These are phyloP conservation scores for Seiridium cupressi DNA, from an alignment of 2,329 filamentous ascomycete genomes.

Conservation along the genomic window DNA sequence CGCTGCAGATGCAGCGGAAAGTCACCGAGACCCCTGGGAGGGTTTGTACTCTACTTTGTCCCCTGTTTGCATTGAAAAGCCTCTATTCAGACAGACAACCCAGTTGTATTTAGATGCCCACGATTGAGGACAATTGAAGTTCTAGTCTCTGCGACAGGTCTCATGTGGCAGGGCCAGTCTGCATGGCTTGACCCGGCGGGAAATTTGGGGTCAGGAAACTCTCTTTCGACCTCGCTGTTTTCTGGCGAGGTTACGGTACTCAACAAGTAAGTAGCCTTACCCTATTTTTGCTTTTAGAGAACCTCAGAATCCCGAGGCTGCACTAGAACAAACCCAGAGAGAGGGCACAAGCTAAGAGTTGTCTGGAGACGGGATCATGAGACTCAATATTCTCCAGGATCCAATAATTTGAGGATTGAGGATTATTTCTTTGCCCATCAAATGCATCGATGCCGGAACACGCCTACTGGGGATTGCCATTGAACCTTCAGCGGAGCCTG, in stretches of 20 bases:
- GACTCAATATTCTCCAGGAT: constrained; percentile 7
- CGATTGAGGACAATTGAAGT: background rate
- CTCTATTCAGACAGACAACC: no score
- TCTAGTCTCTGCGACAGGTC: background rate
- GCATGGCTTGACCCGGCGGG: constrained; percentile 1
- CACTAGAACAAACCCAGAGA: background rate
- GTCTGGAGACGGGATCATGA: constrained; percentile 1
- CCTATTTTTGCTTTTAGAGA: background rate
- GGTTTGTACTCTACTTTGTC: background rate
- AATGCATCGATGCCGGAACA: background rate
- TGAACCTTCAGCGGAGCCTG: background rate
- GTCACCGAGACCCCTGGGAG: no score
- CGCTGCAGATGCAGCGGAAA: no score
- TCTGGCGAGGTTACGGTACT: background rate
- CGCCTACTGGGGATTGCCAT: background rate
- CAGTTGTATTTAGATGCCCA: background rate
- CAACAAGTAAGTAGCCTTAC: no score
- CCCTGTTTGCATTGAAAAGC: background rate
- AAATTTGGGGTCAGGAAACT: background rate
- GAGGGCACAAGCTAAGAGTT: background rate
- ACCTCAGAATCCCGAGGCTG: background rate
- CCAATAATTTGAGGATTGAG: background rate
- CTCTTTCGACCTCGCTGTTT: background rate
- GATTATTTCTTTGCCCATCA: no score
- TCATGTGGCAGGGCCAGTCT: background rate